A percentile compares a stretch with the other conserved stretches of the same genome.
phyloP scores from a whole-genome alignment of 2,329 filamentous ascomycete genomes.

The Botrytis fragariae region DNA sequence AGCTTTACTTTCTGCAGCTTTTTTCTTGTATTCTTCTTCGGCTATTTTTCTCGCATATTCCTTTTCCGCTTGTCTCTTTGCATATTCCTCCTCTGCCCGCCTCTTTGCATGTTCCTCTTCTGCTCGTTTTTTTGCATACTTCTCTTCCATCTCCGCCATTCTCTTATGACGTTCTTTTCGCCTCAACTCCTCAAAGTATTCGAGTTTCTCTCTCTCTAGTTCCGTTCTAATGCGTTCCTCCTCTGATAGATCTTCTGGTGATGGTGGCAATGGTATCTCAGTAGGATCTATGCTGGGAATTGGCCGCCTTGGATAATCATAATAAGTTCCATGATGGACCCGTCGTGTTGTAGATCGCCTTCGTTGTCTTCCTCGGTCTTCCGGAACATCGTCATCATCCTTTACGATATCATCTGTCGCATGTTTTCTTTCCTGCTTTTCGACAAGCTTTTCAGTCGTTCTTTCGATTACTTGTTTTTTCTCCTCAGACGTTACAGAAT shows the following conservation, averaged over 20 bases:
- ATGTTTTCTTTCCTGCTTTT: not conserved
- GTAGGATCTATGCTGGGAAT: not conserved
- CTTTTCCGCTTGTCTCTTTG: not conserved
- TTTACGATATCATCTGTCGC: not conserved
- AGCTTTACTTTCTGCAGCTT: not conserved
- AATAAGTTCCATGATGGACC: not conserved
- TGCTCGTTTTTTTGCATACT: not conserved
- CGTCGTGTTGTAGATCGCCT: not conserved
- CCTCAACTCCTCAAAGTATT: not conserved
- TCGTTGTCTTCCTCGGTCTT: not conserved
- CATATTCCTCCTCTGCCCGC: not conserved
- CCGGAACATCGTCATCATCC: not conserved
- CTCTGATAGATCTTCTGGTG: not conserved
- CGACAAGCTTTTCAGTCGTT: not conserved
- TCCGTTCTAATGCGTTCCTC: not conserved
- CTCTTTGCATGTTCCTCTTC: not conserved
- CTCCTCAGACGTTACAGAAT: too few relatives aligned
- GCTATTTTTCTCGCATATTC: not conserved
- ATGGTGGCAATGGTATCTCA: conserved; percentile 1
- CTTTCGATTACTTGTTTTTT: not conserved
- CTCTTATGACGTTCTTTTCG: not conserved
- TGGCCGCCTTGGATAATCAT: not conserved
- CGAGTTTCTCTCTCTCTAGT: not conserved
- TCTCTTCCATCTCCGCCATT: not conserved
- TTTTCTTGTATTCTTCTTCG: not conserved